A percentile compares a stretch with the other conserved stretches of the same genome.
phyloP scores from a whole-genome alignment of 2,329 filamentous ascomycete species.

The Sarocladiaceae sp. region DNA sequence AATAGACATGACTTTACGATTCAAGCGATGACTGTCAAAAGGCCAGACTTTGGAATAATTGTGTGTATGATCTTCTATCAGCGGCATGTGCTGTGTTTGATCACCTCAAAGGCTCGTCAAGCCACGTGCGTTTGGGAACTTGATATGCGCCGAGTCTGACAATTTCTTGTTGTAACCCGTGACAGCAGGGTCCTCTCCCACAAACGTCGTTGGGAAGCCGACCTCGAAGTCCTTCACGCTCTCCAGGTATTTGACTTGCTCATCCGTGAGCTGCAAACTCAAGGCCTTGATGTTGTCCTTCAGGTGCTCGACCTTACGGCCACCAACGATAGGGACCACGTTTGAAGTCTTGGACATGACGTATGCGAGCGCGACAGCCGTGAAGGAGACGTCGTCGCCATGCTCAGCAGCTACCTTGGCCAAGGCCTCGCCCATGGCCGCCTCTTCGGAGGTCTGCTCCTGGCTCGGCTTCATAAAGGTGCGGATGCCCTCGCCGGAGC shows the following conservation, averaged over 20 bases:
- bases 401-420: constrained; percentile 33
- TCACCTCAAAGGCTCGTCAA: background rate
- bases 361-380: constrained; percentile 50
- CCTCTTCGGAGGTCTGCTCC: constrained; percentile 23
- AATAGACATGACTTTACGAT: no score
- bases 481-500: constrained; percentile 6
- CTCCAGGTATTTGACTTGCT: constrained; percentile 51
- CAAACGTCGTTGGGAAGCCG: constrained; percentile 35
- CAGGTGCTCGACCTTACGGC: constrained; percentile 45
- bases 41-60: no score
- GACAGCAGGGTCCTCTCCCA: constrained; percentile 10
- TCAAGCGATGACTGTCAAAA: no score
- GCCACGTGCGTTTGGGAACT: constrained; percentile 3
- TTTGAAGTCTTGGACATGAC: constrained; percentile 42
- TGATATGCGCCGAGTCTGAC: background rate
- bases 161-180: background rate
- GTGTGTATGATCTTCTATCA: no score
- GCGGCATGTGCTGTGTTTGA: no score
- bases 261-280: constrained; percentile 38
- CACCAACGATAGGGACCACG: constrained; percentile 48
- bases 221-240: constrained; percentile 43
- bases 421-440: constrained; percentile 33
- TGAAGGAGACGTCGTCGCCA: constrained; percentile 35
- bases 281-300: constrained; percentile 49
- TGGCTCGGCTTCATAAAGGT: background rate